phyloP scores from a whole-genome alignment of 2,329 filamentous ascomycete species.

The Gaeumannomyces tritici region DNA sequence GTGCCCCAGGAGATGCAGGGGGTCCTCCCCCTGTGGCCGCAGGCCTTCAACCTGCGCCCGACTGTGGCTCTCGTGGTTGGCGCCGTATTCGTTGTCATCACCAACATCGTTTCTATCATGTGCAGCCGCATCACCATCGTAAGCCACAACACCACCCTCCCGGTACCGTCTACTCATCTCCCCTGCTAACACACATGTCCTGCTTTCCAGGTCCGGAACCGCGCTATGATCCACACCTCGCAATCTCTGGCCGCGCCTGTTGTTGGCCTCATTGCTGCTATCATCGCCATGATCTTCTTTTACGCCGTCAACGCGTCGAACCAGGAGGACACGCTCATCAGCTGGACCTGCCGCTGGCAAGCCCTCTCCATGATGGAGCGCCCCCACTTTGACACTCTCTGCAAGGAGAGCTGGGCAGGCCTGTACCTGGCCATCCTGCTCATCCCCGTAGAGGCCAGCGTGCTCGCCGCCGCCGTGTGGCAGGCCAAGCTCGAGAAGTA shows the following conservation, averaged over 20 bases:
- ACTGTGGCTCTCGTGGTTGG: constrained; percentile 44
- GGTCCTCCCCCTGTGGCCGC: constrained; percentile 47
- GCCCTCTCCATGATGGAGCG: constrained; percentile 38
- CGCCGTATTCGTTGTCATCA: constrained; percentile 36
- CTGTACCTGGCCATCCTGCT: constrained; percentile 46
- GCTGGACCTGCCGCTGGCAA: constrained; percentile 54
- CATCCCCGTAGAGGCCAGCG: constrained; percentile 43
- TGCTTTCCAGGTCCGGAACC: constrained; percentile 26
- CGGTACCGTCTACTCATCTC: neutral
- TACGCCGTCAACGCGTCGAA: constrained; percentile 45
- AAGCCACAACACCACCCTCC: constrained; percentile 19
- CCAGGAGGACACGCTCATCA: constrained; percentile 44
- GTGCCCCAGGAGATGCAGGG: constrained; percentile 29
- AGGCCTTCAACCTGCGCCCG: constrained; percentile 45
- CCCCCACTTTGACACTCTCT: constrained; percentile 48
- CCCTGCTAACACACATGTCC: constrained; percentile 3
- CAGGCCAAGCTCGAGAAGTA: constrained; percentile 35
- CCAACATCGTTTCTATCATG: constrained; percentile 37
- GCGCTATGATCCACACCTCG: constrained; percentile 22
- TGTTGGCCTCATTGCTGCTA: constrained; percentile 32
- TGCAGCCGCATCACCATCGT: constrained; percentile 40
- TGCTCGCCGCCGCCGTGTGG: constrained; percentile 35
- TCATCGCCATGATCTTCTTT: constrained; percentile 47
- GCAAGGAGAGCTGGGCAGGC: constrained; percentile 43
- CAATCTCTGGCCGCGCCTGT: constrained; percentile 29